Percentiles rank a stretch among this genome's conserved stretches.
These are phyloP conservation scores for Saitozyma sp. DNA, from an alignment of 768 basidiomycete species.

Conservation along the genomic window DNA sequence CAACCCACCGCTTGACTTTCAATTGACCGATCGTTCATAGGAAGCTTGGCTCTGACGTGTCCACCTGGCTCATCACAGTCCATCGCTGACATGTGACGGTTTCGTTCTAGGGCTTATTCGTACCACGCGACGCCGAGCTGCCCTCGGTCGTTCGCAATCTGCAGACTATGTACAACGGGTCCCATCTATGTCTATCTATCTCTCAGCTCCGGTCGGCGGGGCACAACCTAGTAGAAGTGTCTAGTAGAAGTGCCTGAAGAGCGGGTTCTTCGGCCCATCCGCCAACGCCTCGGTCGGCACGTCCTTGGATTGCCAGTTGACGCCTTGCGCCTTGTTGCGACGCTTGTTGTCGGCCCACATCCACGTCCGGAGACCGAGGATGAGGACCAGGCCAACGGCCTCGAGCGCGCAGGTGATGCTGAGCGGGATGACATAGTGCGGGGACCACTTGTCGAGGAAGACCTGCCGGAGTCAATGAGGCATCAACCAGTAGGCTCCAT, in stretches of 20 bases:
- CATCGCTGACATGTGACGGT: no score
- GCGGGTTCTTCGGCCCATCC: conserved; percentile 25
- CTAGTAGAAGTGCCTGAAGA: conserved; percentile 29
- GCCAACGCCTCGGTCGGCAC: conserved; percentile 33
- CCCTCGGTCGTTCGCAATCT: no score
- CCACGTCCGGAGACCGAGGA: conserved; percentile 16
- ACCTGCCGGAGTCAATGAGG: background rate
- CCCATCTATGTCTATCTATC: no score
- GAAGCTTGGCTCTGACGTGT: no score
- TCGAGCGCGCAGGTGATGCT: conserved; percentile 15
- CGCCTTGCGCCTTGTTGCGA: conserved; percentile 37
- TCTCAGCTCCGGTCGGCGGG: no score
- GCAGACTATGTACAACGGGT: no score
- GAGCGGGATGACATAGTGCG: conserved; percentile 19
- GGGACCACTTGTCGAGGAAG: conserved; percentile 27
- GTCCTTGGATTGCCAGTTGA: conserved; percentile 32
- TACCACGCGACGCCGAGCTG: no score
- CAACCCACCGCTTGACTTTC: no score
- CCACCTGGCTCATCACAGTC: no score
- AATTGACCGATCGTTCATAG: no score
- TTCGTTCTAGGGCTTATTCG: no score
- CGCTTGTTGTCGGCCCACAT: conserved; percentile 22
- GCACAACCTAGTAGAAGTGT: conserved; percentile 11
- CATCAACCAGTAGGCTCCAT: no score
- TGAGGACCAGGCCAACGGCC: conserved; percentile 11